These are phyloP conservation scores for Solanum peruvianum DNA, from an alignment of 257 asterid species.

Conservation along the genomic window DNA sequence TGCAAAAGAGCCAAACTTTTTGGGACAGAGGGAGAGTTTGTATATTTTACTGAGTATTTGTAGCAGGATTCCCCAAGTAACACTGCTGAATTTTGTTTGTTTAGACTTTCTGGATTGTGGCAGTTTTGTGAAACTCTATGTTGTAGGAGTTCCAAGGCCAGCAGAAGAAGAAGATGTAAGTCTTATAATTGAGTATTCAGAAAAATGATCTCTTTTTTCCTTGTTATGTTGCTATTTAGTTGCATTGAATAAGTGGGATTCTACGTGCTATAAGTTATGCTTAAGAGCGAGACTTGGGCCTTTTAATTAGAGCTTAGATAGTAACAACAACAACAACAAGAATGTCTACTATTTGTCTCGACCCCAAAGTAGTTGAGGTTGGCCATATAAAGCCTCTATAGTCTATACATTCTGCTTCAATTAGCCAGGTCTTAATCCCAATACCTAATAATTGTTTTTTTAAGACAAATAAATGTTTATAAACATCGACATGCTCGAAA, in stretches of 20 bases:
- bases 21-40: not conserved
- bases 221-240: not conserved
- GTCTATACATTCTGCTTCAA: not conserved
- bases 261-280: not conserved
- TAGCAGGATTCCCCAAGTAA: not conserved
- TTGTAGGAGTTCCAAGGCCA: slow-evolving; percentile 49
- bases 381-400: not conserved
- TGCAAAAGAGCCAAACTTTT: not conserved
- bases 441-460: not conserved
- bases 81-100: not conserved
- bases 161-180: slow-evolving; percentile 62
- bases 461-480: not conserved
- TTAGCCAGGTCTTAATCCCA: not conserved
- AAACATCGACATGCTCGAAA: not conserved
- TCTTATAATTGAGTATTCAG: not conserved
- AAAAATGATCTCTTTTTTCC: not conserved
- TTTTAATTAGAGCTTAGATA: not conserved
- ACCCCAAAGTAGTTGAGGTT: not conserved
- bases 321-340: not conserved
- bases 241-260: not conserved
- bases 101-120: slow-evolving; percentile 31
- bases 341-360: not conserved
- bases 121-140: slow-evolving; percentile 60
- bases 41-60: not conserved
- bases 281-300: not conserved